Evolutionary conservation across 805 yeast species (phyloP), one percentile per base, ranked within the genome.

Genomic region (Cephaloascus albidus): DNA sequence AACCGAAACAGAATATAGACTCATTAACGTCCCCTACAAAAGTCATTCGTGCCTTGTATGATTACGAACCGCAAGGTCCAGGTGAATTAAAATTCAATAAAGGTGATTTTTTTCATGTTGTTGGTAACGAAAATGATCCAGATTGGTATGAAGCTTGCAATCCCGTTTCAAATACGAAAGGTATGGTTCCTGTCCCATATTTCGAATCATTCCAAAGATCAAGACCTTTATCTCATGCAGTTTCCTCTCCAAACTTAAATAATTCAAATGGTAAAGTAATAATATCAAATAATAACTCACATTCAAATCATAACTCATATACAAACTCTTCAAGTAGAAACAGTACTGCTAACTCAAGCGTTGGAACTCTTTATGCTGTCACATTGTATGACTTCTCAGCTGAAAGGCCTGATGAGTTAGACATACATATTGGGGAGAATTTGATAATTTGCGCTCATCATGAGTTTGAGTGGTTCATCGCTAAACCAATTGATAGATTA

Each of bases 381-480:
- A 87, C 88, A 4, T 65, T 88, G 38, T 93, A 81, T 56, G 95
- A 86, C 51, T 93, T 93, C 60, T 72, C 68, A 44, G 97, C 97
- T 4, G 88, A 84, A 50, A 58, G 79, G 38, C 69, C 70, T 4
- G 98, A 94, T 62, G 99, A 93, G 60, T 70, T 93, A 46, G 81
- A 82, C 45, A 86, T 90, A 3, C 54, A 60, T 20, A 85, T 85
- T 1, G 97, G 97, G 31, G 99, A 93, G 51, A 82, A 85, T 50
- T 73, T 93, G 45, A 85, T 89, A 23, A 78, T 94, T 10, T 90
- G 96, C 61, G 99, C 99, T 2, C 97, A 90, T 60, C 95, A 90
- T 54, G 88, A 87, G 40, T 84, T 70, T 47, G 99, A 94, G 62
- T 93, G 99, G 99, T 89, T 88, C 51, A 93, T 93, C 43, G 97